phyloP scores from a whole-genome alignment of 495 filamentous ascomycete species.

The Collariella sp. region DNA sequence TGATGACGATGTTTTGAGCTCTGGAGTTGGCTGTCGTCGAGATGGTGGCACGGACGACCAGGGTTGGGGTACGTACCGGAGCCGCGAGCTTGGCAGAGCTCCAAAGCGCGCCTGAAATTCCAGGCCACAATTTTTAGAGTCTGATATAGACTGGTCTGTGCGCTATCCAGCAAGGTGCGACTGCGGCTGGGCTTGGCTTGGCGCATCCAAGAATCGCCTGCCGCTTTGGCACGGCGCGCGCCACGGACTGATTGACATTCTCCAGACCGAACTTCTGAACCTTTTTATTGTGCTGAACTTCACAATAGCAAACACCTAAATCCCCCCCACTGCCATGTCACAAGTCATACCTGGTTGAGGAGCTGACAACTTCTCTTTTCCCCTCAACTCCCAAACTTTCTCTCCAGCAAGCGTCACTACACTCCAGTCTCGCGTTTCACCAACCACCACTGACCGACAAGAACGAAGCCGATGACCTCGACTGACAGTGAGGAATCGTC shows the following conservation, averaged over 20 bases:
- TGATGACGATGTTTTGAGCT: not conserved
- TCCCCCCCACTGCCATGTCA: conserved; percentile 12
- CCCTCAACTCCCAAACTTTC: not conserved
- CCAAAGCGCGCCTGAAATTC: not conserved
- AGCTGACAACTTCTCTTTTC: conserved; percentile 6
- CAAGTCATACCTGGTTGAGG: conserved; percentile 13
- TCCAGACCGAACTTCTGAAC: not conserved
- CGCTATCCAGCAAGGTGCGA: conserved; percentile 6
- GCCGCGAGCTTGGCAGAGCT: not conserved
- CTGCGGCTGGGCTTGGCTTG: conserved; percentile 1
- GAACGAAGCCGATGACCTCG: not conserved
- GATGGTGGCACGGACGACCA: not conserved
- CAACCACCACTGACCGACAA: not conserved
- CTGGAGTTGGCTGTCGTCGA: conserved; percentile 1
- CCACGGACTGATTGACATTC: not conserved
- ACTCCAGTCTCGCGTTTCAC: not conserved
- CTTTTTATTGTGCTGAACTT: not conserved
- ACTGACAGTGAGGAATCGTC: not conserved
- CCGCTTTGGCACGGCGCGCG: not conserved
- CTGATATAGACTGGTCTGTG: not conserved
- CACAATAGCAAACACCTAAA: not conserved
- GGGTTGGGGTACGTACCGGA: conserved; percentile 9
- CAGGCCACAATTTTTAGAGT: not conserved
- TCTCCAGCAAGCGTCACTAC: not conserved
- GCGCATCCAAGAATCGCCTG: not conserved